Conservation (phyloP, 331 rosid species). For the Phaseolus coccineus region DNA sequence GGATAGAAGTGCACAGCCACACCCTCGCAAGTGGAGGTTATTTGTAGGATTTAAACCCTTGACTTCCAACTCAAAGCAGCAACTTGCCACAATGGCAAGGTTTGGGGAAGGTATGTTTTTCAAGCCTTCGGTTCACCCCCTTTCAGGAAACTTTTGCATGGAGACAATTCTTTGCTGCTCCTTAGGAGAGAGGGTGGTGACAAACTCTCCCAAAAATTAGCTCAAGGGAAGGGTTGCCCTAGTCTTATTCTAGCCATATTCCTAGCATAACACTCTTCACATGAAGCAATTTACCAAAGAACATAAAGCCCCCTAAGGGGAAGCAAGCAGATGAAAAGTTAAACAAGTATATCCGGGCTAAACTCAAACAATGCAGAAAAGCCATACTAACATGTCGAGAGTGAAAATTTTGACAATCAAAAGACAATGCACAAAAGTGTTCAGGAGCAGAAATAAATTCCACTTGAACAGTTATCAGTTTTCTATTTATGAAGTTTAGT, state of each 20-base stretch:
- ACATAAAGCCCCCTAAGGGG: neutral
- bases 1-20: neutral
- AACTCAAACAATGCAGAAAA: neutral
- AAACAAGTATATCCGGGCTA: neutral
- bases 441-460: neutral
- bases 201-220: neutral
- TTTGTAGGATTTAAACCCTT: neutral
- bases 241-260: neutral
- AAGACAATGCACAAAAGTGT: neutral
- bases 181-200: neutral
- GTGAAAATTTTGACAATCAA: neutral
- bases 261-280: conserved; percentile 5
- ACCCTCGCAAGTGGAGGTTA: neutral
- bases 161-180: neutral
- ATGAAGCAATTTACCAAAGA: neutral
- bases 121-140: conserved; percentile 6
- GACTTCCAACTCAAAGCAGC: neutral
- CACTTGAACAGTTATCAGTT: neutral
- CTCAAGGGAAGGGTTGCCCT: neutral
- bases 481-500: neutral
- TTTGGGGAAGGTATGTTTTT: neutral
- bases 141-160: neutral
- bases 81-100: neutral
- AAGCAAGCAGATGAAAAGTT: neutral
- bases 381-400: neutral